phyloP scores from a whole-genome alignment of 129 eudicot genomes.

The Helichrysum umbraculigerum region DNA sequence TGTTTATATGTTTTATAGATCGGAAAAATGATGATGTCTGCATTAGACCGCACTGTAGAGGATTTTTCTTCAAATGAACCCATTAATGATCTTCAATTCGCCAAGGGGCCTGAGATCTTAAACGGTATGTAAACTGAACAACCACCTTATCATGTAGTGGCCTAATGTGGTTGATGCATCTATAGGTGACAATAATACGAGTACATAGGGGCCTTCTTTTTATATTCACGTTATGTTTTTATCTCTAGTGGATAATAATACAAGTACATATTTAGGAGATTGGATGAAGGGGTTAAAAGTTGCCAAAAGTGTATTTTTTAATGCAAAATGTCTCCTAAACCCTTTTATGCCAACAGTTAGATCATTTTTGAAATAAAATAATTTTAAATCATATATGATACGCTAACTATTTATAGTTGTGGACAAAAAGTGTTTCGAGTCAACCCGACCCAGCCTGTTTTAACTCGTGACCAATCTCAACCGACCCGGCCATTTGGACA shows the following conservation, averaged over 20 bases:
- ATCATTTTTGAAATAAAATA: not conserved
- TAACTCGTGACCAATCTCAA: not conserved
- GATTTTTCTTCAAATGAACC: conserved; percentile 15
- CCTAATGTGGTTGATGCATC: not conserved
- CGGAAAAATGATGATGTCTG: conserved; percentile 16
- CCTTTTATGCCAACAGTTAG: not conserved
- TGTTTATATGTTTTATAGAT: not conserved
- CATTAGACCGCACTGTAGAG: conserved; percentile 5
- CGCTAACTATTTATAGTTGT: not conserved
- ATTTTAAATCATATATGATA: not conserved
- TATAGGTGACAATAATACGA: not conserved
- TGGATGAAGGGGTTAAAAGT: not conserved
- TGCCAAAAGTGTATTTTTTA: not conserved
- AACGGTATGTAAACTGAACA: conserved; percentile 7
- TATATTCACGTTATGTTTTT: not conserved
- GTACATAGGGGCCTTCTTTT: too few relatives aligned
- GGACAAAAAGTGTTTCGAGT: not conserved
- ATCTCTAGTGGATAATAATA: not conserved
- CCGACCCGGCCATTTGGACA: not conserved
- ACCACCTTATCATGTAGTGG: not conserved
- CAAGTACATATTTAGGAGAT: not conserved
- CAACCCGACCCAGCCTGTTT: not conserved
- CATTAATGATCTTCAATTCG: conserved; percentile 10
- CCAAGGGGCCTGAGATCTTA: not conserved
- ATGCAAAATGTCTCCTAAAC: not conserved